Evolutionary conservation across 2,329 filamentous ascomycete species (phyloP).

Genomic region (Blumeriella jaapii): DNA sequence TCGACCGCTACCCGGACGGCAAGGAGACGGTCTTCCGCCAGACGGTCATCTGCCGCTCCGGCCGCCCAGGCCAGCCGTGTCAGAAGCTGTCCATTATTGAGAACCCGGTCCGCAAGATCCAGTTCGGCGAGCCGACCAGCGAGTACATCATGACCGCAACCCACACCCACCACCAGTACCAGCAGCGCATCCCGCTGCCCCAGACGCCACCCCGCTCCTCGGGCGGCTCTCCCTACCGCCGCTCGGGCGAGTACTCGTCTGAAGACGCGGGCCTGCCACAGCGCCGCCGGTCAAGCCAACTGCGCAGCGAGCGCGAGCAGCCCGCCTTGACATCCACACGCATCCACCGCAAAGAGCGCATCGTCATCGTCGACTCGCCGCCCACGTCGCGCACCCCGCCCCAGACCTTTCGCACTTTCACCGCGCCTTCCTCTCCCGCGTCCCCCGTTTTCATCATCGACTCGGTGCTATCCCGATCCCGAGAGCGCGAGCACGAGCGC

Average conservation of each 20-base stretch:
- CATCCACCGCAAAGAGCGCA: constrained; percentile 31
- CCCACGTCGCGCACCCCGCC: constrained; percentile 37
- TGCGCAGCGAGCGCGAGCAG: constrained; percentile 24
- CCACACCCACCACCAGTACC: too few species aligned
- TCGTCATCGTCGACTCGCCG: constrained; percentile 35
- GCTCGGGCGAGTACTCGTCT: constrained; percentile 19
- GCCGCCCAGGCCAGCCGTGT: constrained; percentile 32
- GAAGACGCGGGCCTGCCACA: constrained; percentile 27
- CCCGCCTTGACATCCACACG: constrained; percentile 17
- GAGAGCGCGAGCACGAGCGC: too few species aligned
- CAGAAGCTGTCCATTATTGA: constrained; percentile 31
- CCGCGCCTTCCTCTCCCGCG: constrained; percentile 24
- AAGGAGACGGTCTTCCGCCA: constrained; percentile 28
- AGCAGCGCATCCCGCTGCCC: constrained; percentile 15
- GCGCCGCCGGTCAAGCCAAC: constrained; percentile 30
- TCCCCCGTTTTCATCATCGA: constrained; percentile 15
- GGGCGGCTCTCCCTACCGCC: constrained; percentile 20
- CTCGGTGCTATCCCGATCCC: neutral
- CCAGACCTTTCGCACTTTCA: constrained; percentile 32
- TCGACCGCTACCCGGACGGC: constrained; percentile 37
- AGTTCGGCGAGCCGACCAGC: constrained; percentile 28
- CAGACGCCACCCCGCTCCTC: constrained; percentile 22
- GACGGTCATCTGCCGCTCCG: constrained; percentile 30
- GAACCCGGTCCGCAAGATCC: constrained; percentile 31
- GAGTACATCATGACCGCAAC: constrained; percentile 31